phyloP scores from a whole-genome alignment of 2,329 filamentous ascomycete species.

The Colletotrichum sp. region DNA sequence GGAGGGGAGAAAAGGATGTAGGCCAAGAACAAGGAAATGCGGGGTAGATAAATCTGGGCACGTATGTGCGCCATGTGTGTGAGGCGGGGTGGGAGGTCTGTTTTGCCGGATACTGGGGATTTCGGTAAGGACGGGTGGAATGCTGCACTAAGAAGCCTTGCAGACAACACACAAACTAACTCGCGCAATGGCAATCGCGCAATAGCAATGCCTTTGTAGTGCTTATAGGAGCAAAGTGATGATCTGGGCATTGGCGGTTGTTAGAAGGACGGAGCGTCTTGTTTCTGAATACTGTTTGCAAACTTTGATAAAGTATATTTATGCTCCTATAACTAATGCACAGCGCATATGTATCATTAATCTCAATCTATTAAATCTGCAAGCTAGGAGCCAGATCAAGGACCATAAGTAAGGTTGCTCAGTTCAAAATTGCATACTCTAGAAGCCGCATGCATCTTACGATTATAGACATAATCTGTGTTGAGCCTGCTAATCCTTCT shows the following conservation, averaged over 20 bases:
- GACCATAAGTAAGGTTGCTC: not conserved
- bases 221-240: not conserved
- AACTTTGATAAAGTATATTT: not conserved
- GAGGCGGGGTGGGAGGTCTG: not conserved
- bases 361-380: not conserved
- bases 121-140: not conserved
- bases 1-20: not conserved
- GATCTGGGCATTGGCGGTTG: not conserved
- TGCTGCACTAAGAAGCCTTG: not conserved
- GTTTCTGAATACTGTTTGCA: not conserved
- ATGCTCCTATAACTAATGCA: not conserved
- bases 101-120: not conserved
- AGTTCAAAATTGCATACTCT: not conserved
- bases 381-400: not conserved
- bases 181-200: not conserved
- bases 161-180: not conserved
- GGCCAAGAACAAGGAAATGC: not conserved
- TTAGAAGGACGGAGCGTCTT: not conserved
- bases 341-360: not conserved
- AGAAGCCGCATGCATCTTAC: not conserved
- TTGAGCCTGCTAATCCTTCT: not conserved
- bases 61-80: not conserved
- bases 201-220: not conserved
- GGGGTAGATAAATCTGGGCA: not conserved
- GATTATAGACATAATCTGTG: not conserved